Conservation (phyloP, 371 early-diverging fungal species). For the Lichtheimia hyalospora region DNA sequence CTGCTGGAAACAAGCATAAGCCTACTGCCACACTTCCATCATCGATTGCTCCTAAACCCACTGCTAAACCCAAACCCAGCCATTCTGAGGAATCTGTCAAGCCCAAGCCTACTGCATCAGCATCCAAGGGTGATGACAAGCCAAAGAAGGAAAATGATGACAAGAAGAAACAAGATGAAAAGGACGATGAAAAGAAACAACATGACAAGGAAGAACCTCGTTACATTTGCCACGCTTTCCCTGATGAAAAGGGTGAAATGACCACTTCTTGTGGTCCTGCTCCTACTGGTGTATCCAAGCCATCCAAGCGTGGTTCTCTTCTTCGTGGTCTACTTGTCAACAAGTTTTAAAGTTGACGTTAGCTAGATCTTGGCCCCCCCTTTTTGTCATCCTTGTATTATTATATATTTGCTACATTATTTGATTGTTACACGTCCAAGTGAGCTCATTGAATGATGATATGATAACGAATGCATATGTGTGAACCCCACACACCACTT, state of each 20-base stretch:
- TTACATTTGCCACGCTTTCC: constrained; percentile 6
- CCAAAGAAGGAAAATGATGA: too few species aligned
- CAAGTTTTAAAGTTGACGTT: constrained; percentile 1
- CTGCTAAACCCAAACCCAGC: constrained; percentile 3
- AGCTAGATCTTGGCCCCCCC: not conserved
- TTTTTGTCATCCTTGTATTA: not conserved
- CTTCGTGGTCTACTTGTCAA: not conserved
- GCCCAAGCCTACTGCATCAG: too few species aligned
- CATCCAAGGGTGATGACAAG: too few species aligned
- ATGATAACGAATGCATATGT: too few species aligned
- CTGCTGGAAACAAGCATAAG: not conserved
- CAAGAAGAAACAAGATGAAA: too few species aligned
- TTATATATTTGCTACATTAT: too few species aligned
- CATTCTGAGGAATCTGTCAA: not conserved
- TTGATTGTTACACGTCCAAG: too few species aligned
- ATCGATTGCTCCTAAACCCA: constrained; percentile 9
- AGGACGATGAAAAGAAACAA: too few species aligned
- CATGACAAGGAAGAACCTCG: not conserved
- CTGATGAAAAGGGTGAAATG: constrained; percentile 5
- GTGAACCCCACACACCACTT: not conserved
- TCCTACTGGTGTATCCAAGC: constrained; percentile 3
- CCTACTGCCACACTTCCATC: constrained; percentile 15
- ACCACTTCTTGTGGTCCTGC: constrained; percentile 5
- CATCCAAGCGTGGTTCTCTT: constrained; percentile 12
- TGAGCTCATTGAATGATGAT: too few species aligned